Evolutionary conservation across 2,329 filamentous ascomycete species (phyloP).

Genomic region (Hymenoscyphus infarciens): DNA sequence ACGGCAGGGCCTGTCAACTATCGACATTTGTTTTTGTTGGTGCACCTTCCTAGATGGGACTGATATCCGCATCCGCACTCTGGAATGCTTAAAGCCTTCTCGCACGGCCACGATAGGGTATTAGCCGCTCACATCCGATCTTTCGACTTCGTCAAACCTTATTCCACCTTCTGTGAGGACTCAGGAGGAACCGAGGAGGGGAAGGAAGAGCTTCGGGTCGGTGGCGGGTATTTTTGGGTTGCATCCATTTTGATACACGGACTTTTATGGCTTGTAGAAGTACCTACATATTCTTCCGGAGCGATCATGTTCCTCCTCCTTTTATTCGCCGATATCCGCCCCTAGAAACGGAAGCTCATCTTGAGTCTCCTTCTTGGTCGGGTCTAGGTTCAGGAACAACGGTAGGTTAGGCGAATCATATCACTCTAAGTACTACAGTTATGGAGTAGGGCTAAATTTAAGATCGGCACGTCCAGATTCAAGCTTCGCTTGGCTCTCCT

Average conservation of each 20-base stretch:
- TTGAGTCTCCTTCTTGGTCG: neutral
- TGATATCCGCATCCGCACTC: neutral
- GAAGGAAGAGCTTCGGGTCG: neutral
- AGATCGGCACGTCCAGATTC: neutral
- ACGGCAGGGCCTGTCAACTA: neutral
- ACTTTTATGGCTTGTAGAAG: neutral
- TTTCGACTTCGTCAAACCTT: neutral
- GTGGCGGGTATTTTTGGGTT: neutral
- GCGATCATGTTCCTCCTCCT: neutral
- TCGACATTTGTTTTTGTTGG: neutral
- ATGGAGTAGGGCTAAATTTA: neutral
- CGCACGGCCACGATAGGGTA: neutral
- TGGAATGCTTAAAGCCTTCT: neutral
- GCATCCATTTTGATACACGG: neutral
- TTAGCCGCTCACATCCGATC: neutral
- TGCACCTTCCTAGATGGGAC: neutral
- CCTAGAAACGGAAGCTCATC: neutral
- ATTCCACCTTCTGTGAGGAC: neutral
- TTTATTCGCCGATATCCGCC: neutral
- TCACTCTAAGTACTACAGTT: neutral
- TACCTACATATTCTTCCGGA: neutral
- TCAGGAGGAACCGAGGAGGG: too few species aligned
- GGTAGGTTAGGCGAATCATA: neutral
- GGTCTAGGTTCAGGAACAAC: neutral
- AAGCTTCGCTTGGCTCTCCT: conserved; percentile 7